phyloP scores from a whole-genome alignment of 2,329 filamentous ascomycete species.

The Alternaria metachromatica region DNA sequence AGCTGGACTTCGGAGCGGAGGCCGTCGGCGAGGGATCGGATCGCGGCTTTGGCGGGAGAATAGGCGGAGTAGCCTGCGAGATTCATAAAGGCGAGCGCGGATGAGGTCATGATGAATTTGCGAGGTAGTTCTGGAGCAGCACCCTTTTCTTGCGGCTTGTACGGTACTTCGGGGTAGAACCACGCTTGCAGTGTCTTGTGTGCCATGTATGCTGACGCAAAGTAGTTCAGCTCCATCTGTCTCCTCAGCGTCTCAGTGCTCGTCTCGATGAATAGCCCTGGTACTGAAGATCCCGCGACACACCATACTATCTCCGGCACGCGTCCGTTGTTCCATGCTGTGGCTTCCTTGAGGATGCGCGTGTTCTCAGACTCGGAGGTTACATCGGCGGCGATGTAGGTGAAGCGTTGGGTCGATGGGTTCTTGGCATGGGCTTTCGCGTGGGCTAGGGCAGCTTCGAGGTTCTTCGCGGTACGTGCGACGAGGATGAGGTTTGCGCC shows the following conservation, averaged over 20 bases:
- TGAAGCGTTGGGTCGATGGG: constrained; percentile 75
- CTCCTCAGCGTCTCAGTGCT: constrained; percentile 69
- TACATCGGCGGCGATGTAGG: constrained; percentile 83
- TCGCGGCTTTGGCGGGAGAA: constrained; percentile 81
- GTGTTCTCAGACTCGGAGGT: constrained; percentile 72
- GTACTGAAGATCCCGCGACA: constrained; percentile 76
- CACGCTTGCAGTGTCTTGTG: constrained; percentile 79
- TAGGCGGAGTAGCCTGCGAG: constrained; percentile 86
- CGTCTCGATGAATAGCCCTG: constrained; percentile 79
- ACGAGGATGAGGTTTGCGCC: constrained; percentile 89
- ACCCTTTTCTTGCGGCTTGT: constrained; percentile 40
- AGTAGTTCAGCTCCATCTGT: constrained; percentile 95
- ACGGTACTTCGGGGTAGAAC: constrained; percentile 59
- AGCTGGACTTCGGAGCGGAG: constrained; percentile 83
- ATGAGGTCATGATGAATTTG: constrained; percentile 89
- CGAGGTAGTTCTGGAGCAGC: constrained; percentile 54
- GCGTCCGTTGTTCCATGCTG: constrained; percentile 75
- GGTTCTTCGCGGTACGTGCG: constrained; percentile 76
- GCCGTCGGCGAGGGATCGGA: constrained; percentile 82
- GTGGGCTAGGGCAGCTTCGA: constrained; percentile 71
- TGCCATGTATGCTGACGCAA: constrained; percentile 83
- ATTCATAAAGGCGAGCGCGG: constrained; percentile 75
- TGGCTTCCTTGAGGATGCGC: constrained; percentile 73
- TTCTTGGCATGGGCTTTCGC: constrained; percentile 73
- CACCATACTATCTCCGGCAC: constrained; percentile 91